phyloP scores from a whole-genome alignment of 805 yeast species.

The Nakazawaea ambrosiae region DNA sequence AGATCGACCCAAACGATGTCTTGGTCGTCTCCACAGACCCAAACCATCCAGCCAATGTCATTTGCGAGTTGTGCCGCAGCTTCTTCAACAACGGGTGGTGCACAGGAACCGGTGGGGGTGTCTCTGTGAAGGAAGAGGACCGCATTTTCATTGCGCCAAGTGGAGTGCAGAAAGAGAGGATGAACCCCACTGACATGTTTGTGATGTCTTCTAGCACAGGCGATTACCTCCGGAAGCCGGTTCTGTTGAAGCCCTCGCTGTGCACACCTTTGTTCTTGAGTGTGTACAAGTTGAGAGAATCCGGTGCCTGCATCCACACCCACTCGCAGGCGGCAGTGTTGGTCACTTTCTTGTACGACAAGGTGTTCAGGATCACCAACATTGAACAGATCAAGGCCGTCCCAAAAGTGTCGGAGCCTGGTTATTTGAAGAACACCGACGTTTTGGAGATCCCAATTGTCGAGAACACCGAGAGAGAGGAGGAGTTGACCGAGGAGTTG shows the following conservation, averaged over 20 bases:
- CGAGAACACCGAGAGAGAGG: slow-evolving; percentile 86
- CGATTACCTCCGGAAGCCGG: slow-evolving; percentile 54
- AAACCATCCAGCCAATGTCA: slow-evolving; percentile 74
- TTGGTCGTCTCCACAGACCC: slow-evolving; percentile 35
- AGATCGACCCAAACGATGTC: neutral
- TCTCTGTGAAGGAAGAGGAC: slow-evolving; percentile 60
- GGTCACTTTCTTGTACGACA: slow-evolving; percentile 61
- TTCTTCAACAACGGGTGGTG: slow-evolving; percentile 86
- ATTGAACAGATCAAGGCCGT: slow-evolving; percentile 92
- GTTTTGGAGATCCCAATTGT: slow-evolving; percentile 82
- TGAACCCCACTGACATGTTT: slow-evolving; percentile 76
- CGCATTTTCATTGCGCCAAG: slow-evolving; percentile 79
- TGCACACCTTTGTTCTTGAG: slow-evolving; percentile 86
- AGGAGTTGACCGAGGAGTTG: slow-evolving; percentile 64
- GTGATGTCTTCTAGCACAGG: slow-evolving; percentile 53
- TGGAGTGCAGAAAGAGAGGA: slow-evolving; percentile 92
- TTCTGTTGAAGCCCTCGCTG: slow-evolving; percentile 76
- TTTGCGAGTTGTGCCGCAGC: slow-evolving; percentile 71
- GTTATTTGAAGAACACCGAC: slow-evolving; percentile 66
- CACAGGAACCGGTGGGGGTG: slow-evolving; percentile 95
- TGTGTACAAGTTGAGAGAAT: slow-evolving; percentile 57
- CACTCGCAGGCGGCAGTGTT: slow-evolving; percentile 88
- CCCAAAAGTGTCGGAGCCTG: slow-evolving; percentile 61
- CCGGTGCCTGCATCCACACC: slow-evolving; percentile 93
- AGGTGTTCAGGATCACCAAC: slow-evolving; percentile 68